Evolutionary conservation across 371 early-diverging fungal genomes (phyloP), one percentile per base, ranked within the genome.

Genomic region (Blyttiomyces sp.): DNA sequence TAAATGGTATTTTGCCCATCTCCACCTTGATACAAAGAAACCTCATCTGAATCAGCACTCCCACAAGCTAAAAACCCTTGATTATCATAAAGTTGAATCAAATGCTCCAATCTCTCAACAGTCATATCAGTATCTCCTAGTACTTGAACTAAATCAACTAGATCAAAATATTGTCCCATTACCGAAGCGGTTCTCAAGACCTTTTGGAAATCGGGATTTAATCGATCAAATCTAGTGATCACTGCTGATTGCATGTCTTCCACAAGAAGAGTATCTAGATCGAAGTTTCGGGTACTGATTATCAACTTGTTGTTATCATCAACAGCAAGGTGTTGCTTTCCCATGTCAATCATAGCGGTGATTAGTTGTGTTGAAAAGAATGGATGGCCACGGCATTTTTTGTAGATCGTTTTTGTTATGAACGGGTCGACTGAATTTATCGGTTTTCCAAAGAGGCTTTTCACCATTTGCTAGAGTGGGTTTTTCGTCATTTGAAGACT

Each of bases 341-440:
- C 55, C 27, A 43, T 21, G 7, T 55, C 55, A n/a, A 43, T 55
- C 34, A 55, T 35, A 6, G 55, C 55, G 19, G 24, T 19, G 32
- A 55, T 55, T 7, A 55, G 27, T 23, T 55, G 55, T 9, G 33
- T 21, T 3, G 55, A 43, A 27, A 43, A 55, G 28, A 43, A 55
- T 30, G 55, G 55, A 31, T 55, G 55, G 4, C 55, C 55, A 26
- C 55, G 43, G 32, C 55, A 55, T 30, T 55, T 55, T 27, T 55
- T 55, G 24, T n/a, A 55, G 19, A 55, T 24, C 39, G 39, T 43
- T 31, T 55, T 39, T 27, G 43, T 43, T 17, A 55, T 55, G 3
- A 17, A n/a, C 6, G 55, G 42, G 24, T 55, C 55, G 21, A 55
- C 55, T 4, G 43, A 21, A 23, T 19, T 21, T 3, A 55, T 16